A percentile compares a stretch with the other conserved stretches of the same genome.
These are phyloP conservation scores for Hypomyces perniciosus DNA, from an alignment of 2,329 filamentous ascomycete species.

Conservation along the genomic window DNA sequence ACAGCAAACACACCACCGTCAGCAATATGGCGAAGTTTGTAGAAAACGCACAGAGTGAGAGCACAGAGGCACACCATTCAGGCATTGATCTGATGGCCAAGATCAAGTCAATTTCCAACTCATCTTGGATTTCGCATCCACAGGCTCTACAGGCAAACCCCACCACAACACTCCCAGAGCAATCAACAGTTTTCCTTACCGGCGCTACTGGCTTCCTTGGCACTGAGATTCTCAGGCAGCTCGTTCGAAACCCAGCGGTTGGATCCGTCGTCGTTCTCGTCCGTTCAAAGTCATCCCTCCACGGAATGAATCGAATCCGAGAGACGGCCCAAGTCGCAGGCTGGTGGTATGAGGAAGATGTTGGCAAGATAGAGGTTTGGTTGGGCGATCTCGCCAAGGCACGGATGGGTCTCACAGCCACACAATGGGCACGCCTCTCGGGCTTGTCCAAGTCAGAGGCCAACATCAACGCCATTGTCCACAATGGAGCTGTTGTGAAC, in stretches of 20 bases:
- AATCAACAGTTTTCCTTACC: constrained; percentile 8
- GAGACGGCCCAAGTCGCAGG: constrained; percentile 7
- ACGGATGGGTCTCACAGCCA: neutral
- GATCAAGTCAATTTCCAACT: neutral
- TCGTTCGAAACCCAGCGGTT: neutral
- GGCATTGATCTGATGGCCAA: constrained; percentile 3
- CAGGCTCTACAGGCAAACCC: neutral
- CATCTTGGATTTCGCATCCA: neutral
- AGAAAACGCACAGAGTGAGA: constrained; percentile 3
- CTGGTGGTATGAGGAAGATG: constrained; percentile 5
- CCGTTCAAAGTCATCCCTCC: constrained; percentile 1
- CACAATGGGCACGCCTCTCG: constrained; percentile 1
- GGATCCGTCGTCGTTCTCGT: constrained; percentile 1
- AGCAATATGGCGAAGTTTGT: constrained; percentile 14
- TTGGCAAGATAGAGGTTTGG: constrained; percentile 4
- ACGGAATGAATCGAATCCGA: constrained; percentile 2
- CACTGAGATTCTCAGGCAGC: constrained; percentile 7
- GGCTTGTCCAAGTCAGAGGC: neutral
- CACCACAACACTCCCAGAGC: neutral
- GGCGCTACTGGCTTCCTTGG: constrained; percentile 10
- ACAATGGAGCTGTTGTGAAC: constrained; percentile 77
- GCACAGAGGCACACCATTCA: neutral
- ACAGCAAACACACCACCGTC: constrained; percentile 16
- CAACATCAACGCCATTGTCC: constrained; percentile 56
- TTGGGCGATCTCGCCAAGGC: neutral